A percentile compares a stretch with the other conserved stretches of the same genome.
Evolutionary conservation across 345 rosid genomes (phyloP).

Genomic region (Leavenworthia alabamica): DNA sequence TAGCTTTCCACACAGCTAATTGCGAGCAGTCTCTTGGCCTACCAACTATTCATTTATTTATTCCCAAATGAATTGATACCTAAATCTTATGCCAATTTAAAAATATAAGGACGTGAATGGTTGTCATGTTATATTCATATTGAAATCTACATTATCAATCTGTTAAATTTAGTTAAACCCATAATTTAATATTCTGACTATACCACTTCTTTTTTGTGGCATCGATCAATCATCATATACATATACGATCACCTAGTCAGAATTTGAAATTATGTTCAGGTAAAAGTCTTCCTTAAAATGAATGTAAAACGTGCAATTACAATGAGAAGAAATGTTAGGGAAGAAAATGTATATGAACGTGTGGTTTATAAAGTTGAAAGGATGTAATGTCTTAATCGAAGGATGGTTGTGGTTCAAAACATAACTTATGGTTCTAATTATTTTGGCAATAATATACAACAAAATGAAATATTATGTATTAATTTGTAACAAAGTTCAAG

Average conservation of each 20-base stretch:
- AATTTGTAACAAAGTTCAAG: neutral
- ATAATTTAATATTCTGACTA: neutral
- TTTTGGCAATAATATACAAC: conserved; percentile 11
- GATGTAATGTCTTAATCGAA: conserved; percentile 16
- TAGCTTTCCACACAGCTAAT: conserved; percentile 79
- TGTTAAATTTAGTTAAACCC: neutral
- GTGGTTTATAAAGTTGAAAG: conserved; percentile 11
- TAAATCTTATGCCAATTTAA: conserved; percentile 3
- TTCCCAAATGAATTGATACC: neutral
- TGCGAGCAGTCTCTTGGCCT: conserved; percentile 56
- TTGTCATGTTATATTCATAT: neutral
- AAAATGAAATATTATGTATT: neutral
- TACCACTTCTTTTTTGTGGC: neutral
- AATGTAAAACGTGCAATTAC: neutral
- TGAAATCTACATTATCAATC: neutral
- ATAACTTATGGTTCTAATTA: conserved; percentile 20
- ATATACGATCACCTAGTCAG: neutral
- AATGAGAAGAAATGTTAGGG: neutral
- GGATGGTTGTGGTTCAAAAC: conserved; percentile 10
- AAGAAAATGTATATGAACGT: neutral
- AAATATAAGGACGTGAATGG: conserved; percentile 1
- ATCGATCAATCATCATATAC: neutral
- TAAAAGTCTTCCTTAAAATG: neutral
- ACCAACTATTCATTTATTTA: conserved; percentile 2
- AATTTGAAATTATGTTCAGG: neutral